Conservation (phyloP, 106 monocot genomes). For the Platanthera guangdongensis region DNA sequence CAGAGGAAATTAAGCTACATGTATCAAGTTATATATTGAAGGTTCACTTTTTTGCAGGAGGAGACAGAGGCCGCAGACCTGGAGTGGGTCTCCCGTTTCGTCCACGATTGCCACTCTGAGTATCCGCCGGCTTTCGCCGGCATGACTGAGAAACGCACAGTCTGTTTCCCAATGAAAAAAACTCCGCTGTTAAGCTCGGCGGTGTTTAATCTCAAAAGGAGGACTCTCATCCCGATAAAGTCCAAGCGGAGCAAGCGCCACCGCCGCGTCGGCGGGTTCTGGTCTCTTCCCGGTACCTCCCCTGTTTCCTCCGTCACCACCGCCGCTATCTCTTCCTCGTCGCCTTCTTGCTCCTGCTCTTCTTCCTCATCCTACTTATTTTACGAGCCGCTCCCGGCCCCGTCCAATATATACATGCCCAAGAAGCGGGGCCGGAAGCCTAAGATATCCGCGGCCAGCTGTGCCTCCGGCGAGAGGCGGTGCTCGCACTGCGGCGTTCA, state of each 20-base stretch:
- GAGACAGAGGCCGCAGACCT: conserved; percentile 53
- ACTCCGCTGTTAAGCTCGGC: background rate
- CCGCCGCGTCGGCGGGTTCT: conserved; percentile 21
- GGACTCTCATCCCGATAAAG: conserved; percentile 35
- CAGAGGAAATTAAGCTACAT: background rate
- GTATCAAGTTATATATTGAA: background rate
- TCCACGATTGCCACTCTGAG: conserved; percentile 60
- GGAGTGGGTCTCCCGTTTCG: conserved; percentile 69
- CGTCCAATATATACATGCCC: background rate
- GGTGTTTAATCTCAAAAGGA: background rate
- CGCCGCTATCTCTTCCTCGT: conserved; percentile 13
- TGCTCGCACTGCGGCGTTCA: conserved; percentile 86
- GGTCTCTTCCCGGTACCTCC: conserved; percentile 18
- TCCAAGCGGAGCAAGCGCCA: conserved; percentile 62
- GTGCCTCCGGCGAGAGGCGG: conserved; percentile 27
- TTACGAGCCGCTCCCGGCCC: conserved; percentile 3
- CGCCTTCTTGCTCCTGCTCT: conserved; percentile 3
- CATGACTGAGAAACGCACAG: conserved; percentile 6
- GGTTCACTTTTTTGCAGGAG: conserved; percentile 14
- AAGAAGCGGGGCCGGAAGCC: conserved; percentile 14
- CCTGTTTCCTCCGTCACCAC: conserved; percentile 16
- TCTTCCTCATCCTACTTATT: conserved; percentile 9
- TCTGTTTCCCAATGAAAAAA: background rate
- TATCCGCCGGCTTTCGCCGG: conserved; percentile 15
- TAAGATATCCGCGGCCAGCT: conserved; percentile 13